phyloP scores from a whole-genome alignment of 306 rosid species.

The Gynostemma pentaphyllum region DNA sequence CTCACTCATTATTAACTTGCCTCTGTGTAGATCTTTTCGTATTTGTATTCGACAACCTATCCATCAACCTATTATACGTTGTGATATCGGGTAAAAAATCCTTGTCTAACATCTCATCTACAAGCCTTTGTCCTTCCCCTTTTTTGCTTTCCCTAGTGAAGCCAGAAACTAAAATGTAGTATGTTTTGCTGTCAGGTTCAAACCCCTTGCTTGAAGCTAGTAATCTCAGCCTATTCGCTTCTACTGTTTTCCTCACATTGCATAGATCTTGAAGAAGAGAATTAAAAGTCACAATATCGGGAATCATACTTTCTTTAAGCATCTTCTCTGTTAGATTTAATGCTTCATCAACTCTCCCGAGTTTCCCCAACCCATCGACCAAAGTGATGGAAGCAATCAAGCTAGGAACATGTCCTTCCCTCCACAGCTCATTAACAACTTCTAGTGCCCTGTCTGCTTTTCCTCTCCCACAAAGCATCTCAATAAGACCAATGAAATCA shows the following conservation, averaged over 20 bases:
- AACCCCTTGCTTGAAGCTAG: conserved; percentile 56
- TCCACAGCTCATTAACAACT: conserved; percentile 58
- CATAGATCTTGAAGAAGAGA: conserved; percentile 54
- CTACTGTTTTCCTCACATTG: conserved; percentile 32
- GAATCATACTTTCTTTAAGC: conserved; percentile 45
- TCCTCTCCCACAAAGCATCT: conserved; percentile 40
- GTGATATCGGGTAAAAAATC: conserved; percentile 62
- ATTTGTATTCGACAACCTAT: conserved; percentile 23
- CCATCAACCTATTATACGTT: conserved; percentile 51
- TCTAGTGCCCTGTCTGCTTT: conserved; percentile 30
- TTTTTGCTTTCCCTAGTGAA: conserved; percentile 36
- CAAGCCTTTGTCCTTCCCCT: conserved; percentile 40
- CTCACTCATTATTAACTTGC: too few relatives aligned
- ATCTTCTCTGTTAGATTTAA: conserved; percentile 39
- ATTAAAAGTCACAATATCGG: conserved; percentile 67
- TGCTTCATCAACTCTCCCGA: conserved; percentile 35
- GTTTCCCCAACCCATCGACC: conserved; percentile 60
- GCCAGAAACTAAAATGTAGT: conserved; percentile 43
- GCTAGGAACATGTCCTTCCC: conserved; percentile 44
- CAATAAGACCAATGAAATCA: conserved; percentile 54
- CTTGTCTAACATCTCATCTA: conserved; percentile 75
- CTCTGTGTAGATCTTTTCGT: neutral
- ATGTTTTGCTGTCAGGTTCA: conserved; percentile 43
- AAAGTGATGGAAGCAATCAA: conserved; percentile 50
- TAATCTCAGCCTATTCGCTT: conserved; percentile 52